Base-by-base conservation (phyloP, 1,284 basidiomycete species). In the Ceratobasidium sp. region DNA sequence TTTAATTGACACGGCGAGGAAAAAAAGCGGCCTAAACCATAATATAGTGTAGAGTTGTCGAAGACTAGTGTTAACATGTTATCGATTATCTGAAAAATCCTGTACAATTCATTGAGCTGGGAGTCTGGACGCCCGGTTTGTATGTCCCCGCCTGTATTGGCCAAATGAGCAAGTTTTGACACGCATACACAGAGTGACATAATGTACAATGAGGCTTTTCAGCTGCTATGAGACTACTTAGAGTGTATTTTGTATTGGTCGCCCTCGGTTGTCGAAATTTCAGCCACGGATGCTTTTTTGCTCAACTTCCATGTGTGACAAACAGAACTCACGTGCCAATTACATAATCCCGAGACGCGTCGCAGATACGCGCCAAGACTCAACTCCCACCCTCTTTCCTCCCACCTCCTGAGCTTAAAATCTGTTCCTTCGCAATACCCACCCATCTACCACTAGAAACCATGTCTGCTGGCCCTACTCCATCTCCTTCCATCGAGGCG, bases 331-430 rank as follows among this genome's bases (percentile, higher is more conserved):
- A 46, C 39, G 61, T 46, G 42, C 20, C 40, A 33, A n/a, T 40
- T 18, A 76, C 51, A 58, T 76, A 76, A 76, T 60, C 58, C 26
- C 13, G 26, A 53, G 46, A 13, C 63, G 61, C 58, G 63, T 76
- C 49, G 49, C 61, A 51, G 53, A 76, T 63, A 76, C 73, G 63
- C 61, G 72, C 72, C 60, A 13, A 46, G 39, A 55, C 61, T 53
- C n/a, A 53, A 63, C 73, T 51, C 58, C 66, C 73, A 67, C 63
- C 61, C 20, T 18, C 39, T 4, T 42, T 55, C 23, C 28, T 13
- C 20, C 58, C 26, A 28, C 18, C 28, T 33, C 60, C 56, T 42
- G 33, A 40, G 13, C 46, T 40, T 26, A 51, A 28, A 60, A 39
- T 46, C 46, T 44, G 63, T n/a, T 13, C 40, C 40, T 15, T 44